phyloP scores from a whole-genome alignment of 352 stramenopile species.

The Pilasporangium apinafurcum region DNA sequence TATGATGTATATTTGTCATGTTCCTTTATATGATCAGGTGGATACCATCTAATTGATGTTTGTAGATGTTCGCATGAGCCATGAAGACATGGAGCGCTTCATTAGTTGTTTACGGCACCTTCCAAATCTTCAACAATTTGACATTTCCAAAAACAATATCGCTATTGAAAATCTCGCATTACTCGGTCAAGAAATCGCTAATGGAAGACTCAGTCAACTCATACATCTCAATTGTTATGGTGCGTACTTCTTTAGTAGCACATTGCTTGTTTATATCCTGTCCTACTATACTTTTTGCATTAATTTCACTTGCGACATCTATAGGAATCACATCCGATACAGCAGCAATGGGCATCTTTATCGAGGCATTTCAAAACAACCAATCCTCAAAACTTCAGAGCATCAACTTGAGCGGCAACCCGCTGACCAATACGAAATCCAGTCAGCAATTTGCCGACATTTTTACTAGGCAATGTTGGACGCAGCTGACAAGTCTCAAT shows the following conservation, averaged over 20 bases:
- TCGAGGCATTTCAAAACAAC: slow-evolving; percentile 8
- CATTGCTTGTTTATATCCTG: neutral
- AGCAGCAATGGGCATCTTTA: slow-evolving; percentile 11
- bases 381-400: slow-evolving; percentile 11
- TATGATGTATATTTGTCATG: slow-evolving; percentile 5
- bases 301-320: neutral
- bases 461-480: slow-evolving; percentile 10
- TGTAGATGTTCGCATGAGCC: slow-evolving; percentile 32
- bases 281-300: neutral
- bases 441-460: slow-evolving; percentile 8
- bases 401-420: slow-evolving; percentile 20
- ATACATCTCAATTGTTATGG: slow-evolving; percentile 30
- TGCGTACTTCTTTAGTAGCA: slow-evolving; percentile 5
- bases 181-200: slow-evolving; percentile 18
- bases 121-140: slow-evolving; percentile 18
- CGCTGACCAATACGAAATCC: slow-evolving; percentile 10
- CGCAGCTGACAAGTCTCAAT: slow-evolving; percentile 13
- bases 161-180: slow-evolving; percentile 17
- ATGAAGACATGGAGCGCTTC: slow-evolving; percentile 53
- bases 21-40: neutral
- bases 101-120: slow-evolving; percentile 27
- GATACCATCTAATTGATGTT: neutral
- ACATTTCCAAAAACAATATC: slow-evolving; percentile 41
- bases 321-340: slow-evolving; percentile 17
- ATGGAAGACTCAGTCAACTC: slow-evolving; percentile 9